phyloP scores from a whole-genome alignment of 2,329 filamentous ascomycete species.

The Colletotrichum nymphaeae region DNA sequence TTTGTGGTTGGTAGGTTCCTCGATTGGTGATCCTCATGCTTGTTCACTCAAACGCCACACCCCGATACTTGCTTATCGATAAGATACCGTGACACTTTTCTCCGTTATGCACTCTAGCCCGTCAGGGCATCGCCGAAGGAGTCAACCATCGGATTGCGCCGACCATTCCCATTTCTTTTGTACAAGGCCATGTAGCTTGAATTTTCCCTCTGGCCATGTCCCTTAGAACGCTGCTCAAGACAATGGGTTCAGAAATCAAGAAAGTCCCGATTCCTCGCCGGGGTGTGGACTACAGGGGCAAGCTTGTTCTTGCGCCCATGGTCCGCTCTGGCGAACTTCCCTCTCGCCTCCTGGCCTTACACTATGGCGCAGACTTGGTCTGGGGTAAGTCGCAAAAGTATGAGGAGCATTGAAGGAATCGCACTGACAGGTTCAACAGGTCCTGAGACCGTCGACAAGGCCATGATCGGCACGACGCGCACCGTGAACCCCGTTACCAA shows the following conservation, averaged over 20 bases:
- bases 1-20: not conserved
- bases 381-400: constrained; percentile 73
- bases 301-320: constrained; percentile 96
- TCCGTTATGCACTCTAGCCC: constrained; percentile 21
- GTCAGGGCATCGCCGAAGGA: constrained; percentile 31
- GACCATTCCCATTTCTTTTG: constrained; percentile 9
- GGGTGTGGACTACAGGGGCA: constrained; percentile 94
- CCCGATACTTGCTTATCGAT: constrained; percentile 31
- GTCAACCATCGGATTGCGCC: constrained; percentile 12
- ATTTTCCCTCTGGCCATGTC: constrained; percentile 19
- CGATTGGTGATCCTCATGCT: not conserved
- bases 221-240: constrained; percentile 50
- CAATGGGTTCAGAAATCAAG: constrained; percentile 70
- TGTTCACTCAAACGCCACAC: not conserved
- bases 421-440: constrained; percentile 58
- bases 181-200: not conserved
- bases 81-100: constrained; percentile 23
- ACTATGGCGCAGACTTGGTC: constrained; percentile 96
- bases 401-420: too few relatives aligned
- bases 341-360: constrained; percentile 86
- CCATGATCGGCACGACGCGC: constrained; percentile 88
- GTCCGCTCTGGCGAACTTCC: constrained; percentile 97
- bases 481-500: constrained; percentile 79
- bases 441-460: constrained; percentile 92
- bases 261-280: constrained; percentile 86